Conservation (phyloP, 306 rosid species). For the Pyrus betulifolia region DNA sequence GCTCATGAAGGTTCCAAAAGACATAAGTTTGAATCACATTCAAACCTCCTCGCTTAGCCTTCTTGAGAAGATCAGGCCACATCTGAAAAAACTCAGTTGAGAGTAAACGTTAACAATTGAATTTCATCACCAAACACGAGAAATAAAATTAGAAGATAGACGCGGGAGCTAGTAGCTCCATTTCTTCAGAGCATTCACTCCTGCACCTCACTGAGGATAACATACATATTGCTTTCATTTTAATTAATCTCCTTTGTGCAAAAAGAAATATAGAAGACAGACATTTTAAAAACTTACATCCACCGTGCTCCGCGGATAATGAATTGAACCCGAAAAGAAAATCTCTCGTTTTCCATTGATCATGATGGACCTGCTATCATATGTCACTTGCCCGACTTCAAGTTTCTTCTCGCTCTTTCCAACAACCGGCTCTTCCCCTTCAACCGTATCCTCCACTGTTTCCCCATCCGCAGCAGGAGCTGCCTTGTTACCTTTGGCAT, state of each 20-base stretch:
- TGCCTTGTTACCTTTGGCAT: background rate
- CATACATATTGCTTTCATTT: background rate
- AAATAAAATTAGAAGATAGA: background rate
- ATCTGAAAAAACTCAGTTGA: conserved; percentile 26
- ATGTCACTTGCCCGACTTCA: conserved; percentile 27
- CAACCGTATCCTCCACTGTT: background rate
- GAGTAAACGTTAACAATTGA: background rate
- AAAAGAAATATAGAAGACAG: background rate
- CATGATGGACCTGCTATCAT: conserved; percentile 53
- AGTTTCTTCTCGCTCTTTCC: background rate
- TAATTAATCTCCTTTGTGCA: background rate
- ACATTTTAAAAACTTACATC: conserved; percentile 30
- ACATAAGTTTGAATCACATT: conserved; percentile 85
- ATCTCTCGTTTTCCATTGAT: conserved; percentile 62
- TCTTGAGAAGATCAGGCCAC: conserved; percentile 66
- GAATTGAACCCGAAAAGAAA: conserved; percentile 77
- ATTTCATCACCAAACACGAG: background rate
- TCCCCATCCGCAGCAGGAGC: background rate
- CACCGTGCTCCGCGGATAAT: conserved; percentile 71
- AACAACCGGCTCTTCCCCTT: background rate
- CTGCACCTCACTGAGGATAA: background rate
- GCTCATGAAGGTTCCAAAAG: conserved; percentile 88
- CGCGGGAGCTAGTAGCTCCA: background rate
- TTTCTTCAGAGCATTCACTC: background rate
- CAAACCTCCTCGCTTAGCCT: conserved; percentile 75